phyloP scores from a whole-genome alignment of 345 rosid species.

The Populus pruinosa region DNA sequence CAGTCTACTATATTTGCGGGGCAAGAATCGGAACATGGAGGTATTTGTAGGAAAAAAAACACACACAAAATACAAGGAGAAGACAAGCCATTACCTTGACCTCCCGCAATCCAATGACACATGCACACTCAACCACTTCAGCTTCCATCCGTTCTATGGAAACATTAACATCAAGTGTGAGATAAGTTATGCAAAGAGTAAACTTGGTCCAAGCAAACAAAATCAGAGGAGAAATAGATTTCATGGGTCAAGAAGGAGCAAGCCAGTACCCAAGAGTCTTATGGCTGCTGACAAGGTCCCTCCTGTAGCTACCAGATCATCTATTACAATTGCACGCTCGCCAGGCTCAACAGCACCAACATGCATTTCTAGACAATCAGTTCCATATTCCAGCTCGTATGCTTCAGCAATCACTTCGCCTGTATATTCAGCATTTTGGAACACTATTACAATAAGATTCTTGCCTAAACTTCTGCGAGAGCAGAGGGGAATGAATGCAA shows the following conservation, averaged over 20 bases:
- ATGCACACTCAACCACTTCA: slow-evolving; percentile 67
- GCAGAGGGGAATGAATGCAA: no score
- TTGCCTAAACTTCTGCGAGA: neutral
- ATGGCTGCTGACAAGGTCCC: slow-evolving; percentile 86
- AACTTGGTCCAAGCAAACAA: neutral
- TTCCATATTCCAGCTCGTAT: slow-evolving; percentile 82
- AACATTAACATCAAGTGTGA: neutral
- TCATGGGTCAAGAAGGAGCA: neutral
- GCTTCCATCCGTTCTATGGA: slow-evolving; percentile 58
- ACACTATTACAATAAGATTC: neutral
- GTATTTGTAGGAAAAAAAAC: neutral
- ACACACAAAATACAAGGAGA: neutral
- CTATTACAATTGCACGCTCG: slow-evolving; percentile 67
- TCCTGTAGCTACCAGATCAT: slow-evolving; percentile 88
- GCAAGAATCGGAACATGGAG: neutral
- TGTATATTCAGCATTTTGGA: slow-evolving; percentile 17
- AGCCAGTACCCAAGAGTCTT: slow-evolving; percentile 56
- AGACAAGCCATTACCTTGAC: slow-evolving; percentile 41
- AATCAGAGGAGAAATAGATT: neutral
- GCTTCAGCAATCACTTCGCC: slow-evolving; percentile 69
- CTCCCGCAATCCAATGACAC: slow-evolving; percentile 77
- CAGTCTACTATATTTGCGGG: neutral
- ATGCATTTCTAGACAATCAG: slow-evolving; percentile 82
- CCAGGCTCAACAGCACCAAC: slow-evolving; percentile 63
- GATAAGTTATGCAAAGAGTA: neutral